Evolutionary conservation across 176 grass and related monocot species (phyloP), one percentile per base, ranked within the genome.

Genomic region (Neostapfia colusana): DNA sequence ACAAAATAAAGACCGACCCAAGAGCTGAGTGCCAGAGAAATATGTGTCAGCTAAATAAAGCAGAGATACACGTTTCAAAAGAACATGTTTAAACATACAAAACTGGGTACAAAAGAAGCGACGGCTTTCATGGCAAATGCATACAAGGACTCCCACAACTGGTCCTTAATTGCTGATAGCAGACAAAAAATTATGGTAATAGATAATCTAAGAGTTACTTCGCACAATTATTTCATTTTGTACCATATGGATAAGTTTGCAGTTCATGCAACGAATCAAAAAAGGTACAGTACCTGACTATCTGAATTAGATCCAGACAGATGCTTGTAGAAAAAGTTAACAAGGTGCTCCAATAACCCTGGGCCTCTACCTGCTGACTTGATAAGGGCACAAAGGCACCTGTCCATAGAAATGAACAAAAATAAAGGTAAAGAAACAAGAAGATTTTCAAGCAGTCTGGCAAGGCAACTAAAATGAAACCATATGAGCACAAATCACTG

Each of bases 271-370:
- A 74, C 62, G 12, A 79, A 79, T 69, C 6, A 74, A 42, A 74
- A 72, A 82, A 37, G 34, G 55, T 84, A 55, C 45, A 20, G 65
- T 83, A 99, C 95, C 87, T 95, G 85, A 83, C 83, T 90, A 87
- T 99, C 96, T 81, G 84, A 84, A 76, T 42, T 90, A 66, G 85
- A 74, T 79, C 81, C 83, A 76, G 72, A 78, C 9, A 99, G 87
- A 99, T 90, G 92, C 83, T 89, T 95, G 83, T 88, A 95, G 74
- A 99, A 99, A 84, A 99, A 69, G 55, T 89, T 90, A 75, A 99
- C 79, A 21, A 99, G 85, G 87, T 87, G 68, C 58, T 92, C 92
- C 43, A 99, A 53, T 75, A 92, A 78, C 65, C 73, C 82, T 65
- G 92, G 82, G 74, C 92, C 96, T 89, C 91, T 99, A 72, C 77